Evolutionary conservation across 306 rosid genomes (phyloP), one percentile per base, ranked within the genome.

Genomic region (Vachellia pachyceras): DNA sequence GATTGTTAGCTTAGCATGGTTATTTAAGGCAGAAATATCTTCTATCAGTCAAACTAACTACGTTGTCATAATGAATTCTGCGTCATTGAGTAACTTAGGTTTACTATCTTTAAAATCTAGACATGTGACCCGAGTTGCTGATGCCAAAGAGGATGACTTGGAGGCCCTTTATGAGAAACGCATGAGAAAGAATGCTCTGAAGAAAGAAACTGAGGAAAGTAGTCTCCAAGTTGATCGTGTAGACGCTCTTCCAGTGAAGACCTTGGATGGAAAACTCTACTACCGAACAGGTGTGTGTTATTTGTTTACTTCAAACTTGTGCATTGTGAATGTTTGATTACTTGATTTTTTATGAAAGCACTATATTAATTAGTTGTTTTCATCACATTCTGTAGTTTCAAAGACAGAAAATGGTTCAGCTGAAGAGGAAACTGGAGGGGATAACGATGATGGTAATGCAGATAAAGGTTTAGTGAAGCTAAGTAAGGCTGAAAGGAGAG

Each of bases 61-160:
- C 36, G 29, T 22, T 73, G 69, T 75, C 79, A 33, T 78, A 46
- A n/a, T 69, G 65, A 68, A 58, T 70, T 78, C 74, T 75, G 41
- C 63, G 37, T 42, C 77, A 44, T 63, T 41, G 33, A 33, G n/a
- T 80, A 80, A 54, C 77, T 20, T 61, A 9, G n/a, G 49, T 20
- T 81, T 57, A 37, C 52, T 45, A 39, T 84, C 13, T 69, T 86
- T 63, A 25, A 5, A 46, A 14, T 73, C 13, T 74, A 95, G 99
- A 96, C 97, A 95, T 84, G 98, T 95, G 71, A 87, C 87, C 42
- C 96, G 99, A 9, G 94, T 93, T 82, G 99, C 99, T 75, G 90
- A 93, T 81, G 97, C 87, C 55, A 92, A 91, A 72, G 98, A 93
- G 33, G 99, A 95, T 80, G 89, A 90, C 46, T 80, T 95, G 90